phyloP scores from a whole-genome alignment of 2,329 filamentous ascomycete species.

The Thermochaetoides dissita region DNA sequence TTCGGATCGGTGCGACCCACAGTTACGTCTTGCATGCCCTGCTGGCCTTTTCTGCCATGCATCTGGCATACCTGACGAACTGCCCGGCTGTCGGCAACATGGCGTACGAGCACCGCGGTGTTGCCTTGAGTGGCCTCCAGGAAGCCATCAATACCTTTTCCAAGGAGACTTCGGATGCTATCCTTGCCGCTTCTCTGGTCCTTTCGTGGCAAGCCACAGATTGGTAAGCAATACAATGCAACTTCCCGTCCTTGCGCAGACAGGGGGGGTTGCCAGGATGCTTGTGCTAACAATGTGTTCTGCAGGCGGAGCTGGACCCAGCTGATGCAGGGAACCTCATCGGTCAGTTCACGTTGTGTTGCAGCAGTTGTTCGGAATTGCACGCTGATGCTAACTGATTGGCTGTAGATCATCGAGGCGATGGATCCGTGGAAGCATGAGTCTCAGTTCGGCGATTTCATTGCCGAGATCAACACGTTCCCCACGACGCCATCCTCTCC shows the following conservation, averaged over 20 bases:
- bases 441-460: conserved; percentile 72
- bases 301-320: conserved; percentile 81
- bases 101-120: conserved; percentile 75
- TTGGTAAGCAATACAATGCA: conserved; percentile 52
- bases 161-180: conserved; percentile 73
- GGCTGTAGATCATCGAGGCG: conserved; percentile 62
- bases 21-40: conserved; percentile 89
- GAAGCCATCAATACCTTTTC: conserved; percentile 78
- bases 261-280: background rate
- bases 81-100: conserved; percentile 77
- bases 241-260: conserved; percentile 15
- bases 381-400: conserved; percentile 6
- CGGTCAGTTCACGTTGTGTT: conserved; percentile 41
- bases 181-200: conserved; percentile 79
- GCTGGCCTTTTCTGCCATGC: conserved; percentile 85
- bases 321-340: conserved; percentile 79
- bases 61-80: conserved; percentile 78
- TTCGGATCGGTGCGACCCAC: conserved; percentile 68
- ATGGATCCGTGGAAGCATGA: conserved; percentile 90
- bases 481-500: conserved; percentile 52
- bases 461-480: conserved; percentile 64
- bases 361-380: conserved; percentile 1
- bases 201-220: conserved; percentile 94
- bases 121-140: conserved; percentile 75
- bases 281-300: conserved; percentile 14